Percentiles rank a stretch among this genome's conserved stretches.
Conservation (phyloP, 441 rosid genomes). For the Eruca vesicaria region DNA sequence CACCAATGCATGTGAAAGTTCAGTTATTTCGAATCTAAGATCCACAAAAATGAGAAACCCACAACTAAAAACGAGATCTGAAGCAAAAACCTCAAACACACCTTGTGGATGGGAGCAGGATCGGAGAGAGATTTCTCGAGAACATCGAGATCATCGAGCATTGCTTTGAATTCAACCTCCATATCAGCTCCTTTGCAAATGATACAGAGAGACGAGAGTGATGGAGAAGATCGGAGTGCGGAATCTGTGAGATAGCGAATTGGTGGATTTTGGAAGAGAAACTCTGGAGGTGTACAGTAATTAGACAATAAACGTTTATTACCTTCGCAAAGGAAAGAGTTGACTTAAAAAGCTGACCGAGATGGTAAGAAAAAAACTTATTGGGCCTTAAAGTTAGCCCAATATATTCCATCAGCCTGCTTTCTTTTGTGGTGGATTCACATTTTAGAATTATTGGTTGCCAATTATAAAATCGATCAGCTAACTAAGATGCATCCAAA, state of each 20-base stretch:
- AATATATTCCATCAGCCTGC: not conserved
- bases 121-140: conserved; percentile 58
- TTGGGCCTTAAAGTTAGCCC: not conserved
- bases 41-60: not conserved
- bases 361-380: not conserved
- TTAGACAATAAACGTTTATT: conserved; percentile 3
- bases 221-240: not conserved
- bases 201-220: not conserved
- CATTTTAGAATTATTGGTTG: not conserved
- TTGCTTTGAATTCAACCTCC: conserved; percentile 71
- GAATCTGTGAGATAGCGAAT: not conserved
- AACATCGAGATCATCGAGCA: conserved; percentile 59
- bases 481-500: not conserved
- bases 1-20: conserved; percentile 16
- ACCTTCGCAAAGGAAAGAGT: not conserved
- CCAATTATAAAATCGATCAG: not conserved
- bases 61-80: not conserved
- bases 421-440: not conserved
- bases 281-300: too few relatives aligned
- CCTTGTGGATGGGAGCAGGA: conserved; percentile 65
- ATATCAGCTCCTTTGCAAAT: conserved; percentile 32
- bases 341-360: not conserved
- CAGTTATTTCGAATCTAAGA: not conserved
- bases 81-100: conserved; percentile 18
- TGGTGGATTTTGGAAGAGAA: not conserved